Conservation (phyloP, 2,329 filamentous ascomycete genomes). For the Penicillium sclerotigenum region DNA sequence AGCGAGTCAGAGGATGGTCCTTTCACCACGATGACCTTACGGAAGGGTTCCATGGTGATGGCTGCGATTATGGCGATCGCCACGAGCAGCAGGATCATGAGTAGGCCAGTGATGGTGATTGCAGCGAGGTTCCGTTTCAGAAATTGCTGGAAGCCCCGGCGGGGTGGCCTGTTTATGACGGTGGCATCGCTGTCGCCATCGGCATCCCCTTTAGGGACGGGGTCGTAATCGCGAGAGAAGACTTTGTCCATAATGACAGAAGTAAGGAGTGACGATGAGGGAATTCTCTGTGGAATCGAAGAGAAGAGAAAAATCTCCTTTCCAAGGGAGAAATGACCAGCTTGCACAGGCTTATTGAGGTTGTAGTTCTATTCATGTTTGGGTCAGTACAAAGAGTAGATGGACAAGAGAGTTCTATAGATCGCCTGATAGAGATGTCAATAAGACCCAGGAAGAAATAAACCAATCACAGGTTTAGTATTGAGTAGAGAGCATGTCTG, state of each 20-base stretch:
- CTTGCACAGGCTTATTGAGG: not conserved
- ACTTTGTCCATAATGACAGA: not conserved
- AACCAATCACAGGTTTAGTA: not conserved
- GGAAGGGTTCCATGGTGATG: conserved; percentile 8
- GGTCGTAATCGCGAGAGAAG: conserved; percentile 2
- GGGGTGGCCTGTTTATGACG: not conserved
- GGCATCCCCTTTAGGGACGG: not conserved
- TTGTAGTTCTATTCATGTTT: not conserved
- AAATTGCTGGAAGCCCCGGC: not conserved
- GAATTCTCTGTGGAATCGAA: not conserved
- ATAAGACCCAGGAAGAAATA: not conserved
- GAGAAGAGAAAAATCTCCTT: not conserved
- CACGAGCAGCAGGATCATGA: conserved; percentile 6
- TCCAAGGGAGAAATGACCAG: not conserved
- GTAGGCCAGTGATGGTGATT: conserved; percentile 11
- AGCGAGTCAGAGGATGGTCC: not conserved
- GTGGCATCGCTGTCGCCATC: conserved; percentile 7
- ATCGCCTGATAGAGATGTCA: not conserved
- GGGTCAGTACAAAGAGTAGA: not conserved
- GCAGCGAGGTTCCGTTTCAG: conserved; percentile 8
- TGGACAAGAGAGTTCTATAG: not conserved
- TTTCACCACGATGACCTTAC: conserved; percentile 4
- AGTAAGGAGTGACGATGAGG: not conserved
- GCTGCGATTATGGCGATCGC: conserved; percentile 6
- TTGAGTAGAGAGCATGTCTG: not conserved